Evolutionary conservation across 1,284 basidiomycete genomes (phyloP).

Genomic region (Cystobasidium slooffiae): DNA sequence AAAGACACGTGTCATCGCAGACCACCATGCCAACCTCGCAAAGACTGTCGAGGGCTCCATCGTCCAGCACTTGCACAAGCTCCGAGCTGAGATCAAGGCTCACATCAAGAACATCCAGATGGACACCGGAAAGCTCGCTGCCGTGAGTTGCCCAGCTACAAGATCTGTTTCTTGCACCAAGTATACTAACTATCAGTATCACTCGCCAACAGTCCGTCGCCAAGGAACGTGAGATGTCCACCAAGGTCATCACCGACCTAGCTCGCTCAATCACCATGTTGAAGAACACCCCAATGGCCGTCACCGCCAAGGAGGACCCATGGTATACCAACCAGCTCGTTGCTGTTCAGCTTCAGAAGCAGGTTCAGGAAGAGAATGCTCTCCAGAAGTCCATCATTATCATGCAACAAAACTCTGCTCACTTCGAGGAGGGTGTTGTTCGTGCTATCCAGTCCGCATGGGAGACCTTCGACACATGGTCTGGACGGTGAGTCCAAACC

Average conservation of each 20-base stretch:
- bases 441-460: slow-evolving; percentile 94
- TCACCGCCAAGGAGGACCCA: slow-evolving; percentile 83
- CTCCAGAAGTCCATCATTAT: slow-evolving; percentile 98
- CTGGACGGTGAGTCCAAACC: slow-evolving; percentile 57
- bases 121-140: slow-evolving; percentile 76
- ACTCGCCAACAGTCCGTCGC: slow-evolving; percentile 67
- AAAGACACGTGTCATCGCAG: slow-evolving; percentile 90
- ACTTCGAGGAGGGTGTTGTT: slow-evolving; percentile 97
- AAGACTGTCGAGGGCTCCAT: slow-evolving; percentile 96
- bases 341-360: slow-evolving; percentile 80
- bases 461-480: slow-evolving; percentile 98
- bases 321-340: slow-evolving; percentile 79
- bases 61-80: slow-evolving; percentile 95
- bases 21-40: slow-evolving; percentile 94
- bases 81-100: slow-evolving; percentile 92
- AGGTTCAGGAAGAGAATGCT: slow-evolving; percentile 94
- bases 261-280: slow-evolving; percentile 83
- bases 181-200: background rate
- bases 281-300: slow-evolving; percentile 92
- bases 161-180: background rate
- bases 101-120: slow-evolving; percentile 74
- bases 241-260: slow-evolving; percentile 84
- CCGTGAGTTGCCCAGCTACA: slow-evolving; percentile 53
- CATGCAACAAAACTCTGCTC: slow-evolving; percentile 95
- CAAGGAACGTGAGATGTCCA: slow-evolving; percentile 88